phyloP scores from a whole-genome alignment of 2,329 filamentous ascomycete species.

The Alternaria hordeiaustralica region DNA sequence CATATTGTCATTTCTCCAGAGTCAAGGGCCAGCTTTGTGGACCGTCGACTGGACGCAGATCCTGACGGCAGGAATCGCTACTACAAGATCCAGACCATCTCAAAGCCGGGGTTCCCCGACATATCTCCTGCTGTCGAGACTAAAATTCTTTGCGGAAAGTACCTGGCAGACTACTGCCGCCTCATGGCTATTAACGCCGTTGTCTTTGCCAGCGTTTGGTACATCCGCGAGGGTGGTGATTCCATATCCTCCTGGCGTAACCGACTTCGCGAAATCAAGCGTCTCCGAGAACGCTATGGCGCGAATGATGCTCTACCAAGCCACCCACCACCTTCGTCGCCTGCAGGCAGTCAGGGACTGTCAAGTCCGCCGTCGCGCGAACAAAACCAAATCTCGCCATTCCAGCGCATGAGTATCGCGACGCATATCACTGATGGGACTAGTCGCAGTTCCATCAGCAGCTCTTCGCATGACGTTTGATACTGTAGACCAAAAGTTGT shows the following conservation, averaged over 20 bases:
- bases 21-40: constrained; percentile 76
- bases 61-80: constrained; percentile 61
- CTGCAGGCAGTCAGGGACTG: constrained; percentile 24
- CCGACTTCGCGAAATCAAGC: constrained; percentile 82
- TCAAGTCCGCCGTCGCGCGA: constrained; percentile 39
- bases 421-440: constrained; percentile 47
- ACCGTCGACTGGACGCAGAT: constrained; percentile 54
- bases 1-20: constrained; percentile 95
- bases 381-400: constrained; percentile 35
- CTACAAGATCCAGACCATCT: constrained; percentile 89
- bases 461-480: constrained; percentile 40
- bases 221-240: constrained; percentile 75
- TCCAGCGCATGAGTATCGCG: constrained; percentile 45
- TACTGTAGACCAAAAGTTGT: constrained; percentile 8
- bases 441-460: constrained; percentile 46
- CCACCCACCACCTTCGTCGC: constrained; percentile 29
- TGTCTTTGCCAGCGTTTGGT: constrained; percentile 93
- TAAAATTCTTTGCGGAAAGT: constrained; percentile 85
- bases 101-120: constrained; percentile 85
- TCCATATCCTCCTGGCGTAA: constrained; percentile 90
- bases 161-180: constrained; percentile 83
- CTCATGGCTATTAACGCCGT: constrained; percentile 91
- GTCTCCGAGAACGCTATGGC: constrained; percentile 69
- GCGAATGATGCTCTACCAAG: constrained; percentile 18
- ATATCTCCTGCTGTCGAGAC: constrained; percentile 88